phyloP scores from a whole-genome alignment of 2,329 filamentous ascomycete genomes.

The Sclerotinia sclerotiorum region DNA sequence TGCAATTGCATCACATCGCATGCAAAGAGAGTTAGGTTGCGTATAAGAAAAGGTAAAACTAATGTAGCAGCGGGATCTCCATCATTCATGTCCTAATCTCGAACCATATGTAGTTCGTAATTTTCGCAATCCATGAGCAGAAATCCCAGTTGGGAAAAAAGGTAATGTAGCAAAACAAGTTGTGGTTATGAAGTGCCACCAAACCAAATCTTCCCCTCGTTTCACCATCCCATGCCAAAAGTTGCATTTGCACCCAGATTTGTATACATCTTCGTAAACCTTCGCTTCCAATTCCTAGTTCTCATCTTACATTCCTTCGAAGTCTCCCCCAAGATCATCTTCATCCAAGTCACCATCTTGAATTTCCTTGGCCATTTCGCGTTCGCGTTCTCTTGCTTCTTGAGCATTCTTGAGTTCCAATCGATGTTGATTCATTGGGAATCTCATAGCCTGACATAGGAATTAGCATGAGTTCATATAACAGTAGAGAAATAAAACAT shows the following conservation, averaged over 20 bases:
- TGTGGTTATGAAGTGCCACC: slow-evolving; percentile 36
- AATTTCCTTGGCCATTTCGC: slow-evolving; percentile 98
- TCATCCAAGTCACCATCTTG: slow-evolving; percentile 96
- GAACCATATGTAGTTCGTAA: neutral
- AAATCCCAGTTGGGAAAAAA: slow-evolving; percentile 10
- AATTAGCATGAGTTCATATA: slow-evolving; percentile 11
- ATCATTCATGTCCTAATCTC: neutral
- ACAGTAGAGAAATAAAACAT: slow-evolving; percentile 39
- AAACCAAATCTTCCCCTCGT: slow-evolving; percentile 27
- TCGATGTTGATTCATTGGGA: slow-evolving; percentile 98
- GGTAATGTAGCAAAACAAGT: slow-evolving; percentile 36
- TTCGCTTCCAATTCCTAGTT: slow-evolving; percentile 4
- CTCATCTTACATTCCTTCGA: slow-evolving; percentile 82
- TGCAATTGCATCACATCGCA: slow-evolving; percentile 21
- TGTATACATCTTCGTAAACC: slow-evolving; percentile 13
- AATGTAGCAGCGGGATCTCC: slow-evolving; percentile 11
- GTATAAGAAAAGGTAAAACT: neutral
- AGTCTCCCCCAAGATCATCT: slow-evolving; percentile 92
- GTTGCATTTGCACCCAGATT: slow-evolving; percentile 14
- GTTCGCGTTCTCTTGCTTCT: slow-evolving; percentile 93
- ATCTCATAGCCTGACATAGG: slow-evolving; percentile 78
- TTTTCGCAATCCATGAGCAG: neutral
- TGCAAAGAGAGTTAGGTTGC: slow-evolving; percentile 6
- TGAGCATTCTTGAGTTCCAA: slow-evolving; percentile 97
- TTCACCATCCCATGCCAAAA: slow-evolving; percentile 7